phyloP scores from a whole-genome alignment of 2,329 filamentous ascomycete genomes.

The Penicillium sp. region DNA sequence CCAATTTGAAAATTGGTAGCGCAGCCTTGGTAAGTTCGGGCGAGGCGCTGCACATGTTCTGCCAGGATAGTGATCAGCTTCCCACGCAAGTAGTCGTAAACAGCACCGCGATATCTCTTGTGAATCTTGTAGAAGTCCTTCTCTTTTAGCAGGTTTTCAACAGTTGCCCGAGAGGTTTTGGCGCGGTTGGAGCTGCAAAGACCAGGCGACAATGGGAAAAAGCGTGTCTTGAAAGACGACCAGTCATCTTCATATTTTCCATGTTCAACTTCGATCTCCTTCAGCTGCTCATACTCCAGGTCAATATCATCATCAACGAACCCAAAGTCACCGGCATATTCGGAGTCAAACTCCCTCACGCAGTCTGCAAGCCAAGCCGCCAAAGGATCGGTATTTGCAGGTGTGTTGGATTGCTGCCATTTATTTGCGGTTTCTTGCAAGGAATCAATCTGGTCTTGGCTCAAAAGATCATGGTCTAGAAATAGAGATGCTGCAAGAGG shows the following conservation, averaged over 20 bases:
- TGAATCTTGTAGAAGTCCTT: slow-evolving; percentile 63
- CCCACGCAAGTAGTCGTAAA: slow-evolving; percentile 66
- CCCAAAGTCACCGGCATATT: slow-evolving; percentile 48
- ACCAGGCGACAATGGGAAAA: slow-evolving; percentile 44
- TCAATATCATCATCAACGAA: slow-evolving; percentile 60
- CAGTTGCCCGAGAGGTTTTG: slow-evolving; percentile 32
- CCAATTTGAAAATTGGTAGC: slow-evolving; percentile 56
- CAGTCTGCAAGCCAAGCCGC: slow-evolving; percentile 58
- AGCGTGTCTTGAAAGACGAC: slow-evolving; percentile 51
- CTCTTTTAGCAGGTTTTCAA: slow-evolving; percentile 36
- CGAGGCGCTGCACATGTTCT: slow-evolving; percentile 49
- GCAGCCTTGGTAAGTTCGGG: slow-evolving; percentile 50
- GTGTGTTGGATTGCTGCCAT: slow-evolving; percentile 36
- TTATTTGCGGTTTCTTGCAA: slow-evolving; percentile 51
- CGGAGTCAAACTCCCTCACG: slow-evolving; percentile 46
- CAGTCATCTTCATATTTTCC: slow-evolving; percentile 54
- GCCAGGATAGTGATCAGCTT: slow-evolving; percentile 51
- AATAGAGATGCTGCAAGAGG: slow-evolving; percentile 58
- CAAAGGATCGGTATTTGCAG: slow-evolving; percentile 38
- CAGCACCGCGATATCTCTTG: slow-evolving; percentile 54
- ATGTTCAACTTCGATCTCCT: slow-evolving; percentile 60
- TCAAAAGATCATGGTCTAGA: slow-evolving; percentile 57
- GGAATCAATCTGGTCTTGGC: slow-evolving; percentile 60
- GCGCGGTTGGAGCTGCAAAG: slow-evolving; percentile 30
- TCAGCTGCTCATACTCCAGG: slow-evolving; percentile 59